Evolutionary conservation across 2,329 filamentous ascomycete genomes (phyloP), one percentile per base, ranked within the genome.

Genomic region (Chrysoporthe puriensis): DNA sequence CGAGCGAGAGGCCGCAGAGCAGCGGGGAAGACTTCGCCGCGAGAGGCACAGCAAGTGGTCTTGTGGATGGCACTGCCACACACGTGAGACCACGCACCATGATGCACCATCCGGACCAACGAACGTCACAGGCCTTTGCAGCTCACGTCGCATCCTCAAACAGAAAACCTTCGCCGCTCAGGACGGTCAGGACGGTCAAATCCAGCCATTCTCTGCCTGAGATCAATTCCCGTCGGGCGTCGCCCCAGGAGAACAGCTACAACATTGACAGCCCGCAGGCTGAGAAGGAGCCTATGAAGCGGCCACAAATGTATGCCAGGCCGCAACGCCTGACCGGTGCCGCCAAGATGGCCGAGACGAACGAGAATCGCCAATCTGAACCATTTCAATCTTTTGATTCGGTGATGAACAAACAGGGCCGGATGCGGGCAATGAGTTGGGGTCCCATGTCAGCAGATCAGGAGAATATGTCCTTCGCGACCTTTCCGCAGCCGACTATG

Each of bases 361-460:
- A 16, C 42, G 61, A 43, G 1, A 50, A 46, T n/a, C 43, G 26
- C 11, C 43, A 40, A 26, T 48, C 67, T 18, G 61, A 58, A 1
- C 73, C 70, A 71, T 76, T 81, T 68, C 82, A 81, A 11, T 79
- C 79, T 3, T 78, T 78, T 71, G 77, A 81, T 44, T 75, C 79
- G 1, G 48, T 59, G 3, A 21, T 50, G 14, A 64, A 58, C 40
- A 32, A 50, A 42, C 36, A 75, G 18, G 65, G 72, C 14, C 73
- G 73, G n/a, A 64, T 70, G 21, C 73, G 73, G 34, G 70, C 68
- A 32, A 66, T 71, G 1, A 77, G 75, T 48, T 69, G 74, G 72
- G 71, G 68, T 62, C 76, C 74, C 42, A 73, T 73, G 63, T 75
- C 73, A 5, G 74, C 76, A 6, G 62, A 75, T 69, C 74, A 74